phyloP scores from a whole-genome alignment of 768 basidiomycete genomes.

The Boletus sensibilis region DNA sequence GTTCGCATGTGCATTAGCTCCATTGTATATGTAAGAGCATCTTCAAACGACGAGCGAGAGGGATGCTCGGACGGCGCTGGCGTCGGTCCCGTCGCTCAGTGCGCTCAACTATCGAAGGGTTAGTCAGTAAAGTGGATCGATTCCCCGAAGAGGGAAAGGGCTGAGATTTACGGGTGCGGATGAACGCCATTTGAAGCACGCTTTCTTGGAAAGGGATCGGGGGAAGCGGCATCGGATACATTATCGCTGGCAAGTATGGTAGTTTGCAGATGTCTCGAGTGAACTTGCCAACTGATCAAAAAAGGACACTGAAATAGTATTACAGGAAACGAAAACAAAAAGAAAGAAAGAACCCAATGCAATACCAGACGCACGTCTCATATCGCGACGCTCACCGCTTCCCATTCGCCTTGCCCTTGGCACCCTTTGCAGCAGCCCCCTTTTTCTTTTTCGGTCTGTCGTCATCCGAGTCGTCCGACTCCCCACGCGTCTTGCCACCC shows the following conservation, averaged over 20 bases:
- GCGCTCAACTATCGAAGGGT: not conserved
- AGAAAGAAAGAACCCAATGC: not conserved
- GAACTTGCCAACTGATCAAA: too few relatives aligned
- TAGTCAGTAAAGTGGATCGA: too few relatives aligned
- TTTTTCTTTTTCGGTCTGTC: slow-evolving; percentile 50
- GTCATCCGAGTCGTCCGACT: slow-evolving; percentile 54
- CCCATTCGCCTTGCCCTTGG: slow-evolving; percentile 43
- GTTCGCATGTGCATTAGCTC: not conserved
- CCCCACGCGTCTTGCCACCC: slow-evolving; percentile 39
- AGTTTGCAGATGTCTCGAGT: too few relatives aligned
- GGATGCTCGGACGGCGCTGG: not conserved
- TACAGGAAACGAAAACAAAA: not conserved
- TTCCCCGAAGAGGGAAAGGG: too few relatives aligned
- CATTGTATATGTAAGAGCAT: not conserved
- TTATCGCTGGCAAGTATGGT: too few relatives aligned
- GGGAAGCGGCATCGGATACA: too few relatives aligned
- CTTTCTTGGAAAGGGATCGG: too few relatives aligned
- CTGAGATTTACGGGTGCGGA: too few relatives aligned
- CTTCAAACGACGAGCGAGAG: not conserved
- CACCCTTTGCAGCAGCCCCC: slow-evolving; percentile 17
- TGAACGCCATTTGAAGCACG: too few relatives aligned
- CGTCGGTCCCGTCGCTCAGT: not conserved
- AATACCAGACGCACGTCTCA: not conserved
- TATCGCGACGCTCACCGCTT: slow-evolving; percentile 33
- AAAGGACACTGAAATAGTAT: not conserved